Conservation (phyloP, 2,329 filamentous ascomycete genomes). For the Sarocladium oryzae region DNA sequence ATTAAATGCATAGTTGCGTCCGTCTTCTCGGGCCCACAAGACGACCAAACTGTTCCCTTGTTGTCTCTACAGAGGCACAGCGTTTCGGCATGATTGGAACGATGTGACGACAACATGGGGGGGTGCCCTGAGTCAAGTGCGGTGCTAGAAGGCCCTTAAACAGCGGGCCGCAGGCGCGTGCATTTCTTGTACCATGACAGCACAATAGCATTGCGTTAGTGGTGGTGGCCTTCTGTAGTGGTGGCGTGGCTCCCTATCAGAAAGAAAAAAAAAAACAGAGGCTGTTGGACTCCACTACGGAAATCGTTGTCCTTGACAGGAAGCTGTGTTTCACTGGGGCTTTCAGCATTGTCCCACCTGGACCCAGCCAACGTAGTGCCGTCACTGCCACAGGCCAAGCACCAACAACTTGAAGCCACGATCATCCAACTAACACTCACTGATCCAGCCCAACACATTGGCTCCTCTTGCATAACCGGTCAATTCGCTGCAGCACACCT, state of each 20-base stretch:
- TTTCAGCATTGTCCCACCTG: too few relatives aligned
- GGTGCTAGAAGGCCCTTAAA: conserved; percentile 4
- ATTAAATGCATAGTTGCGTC: too few relatives aligned
- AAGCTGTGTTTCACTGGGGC: too few relatives aligned
- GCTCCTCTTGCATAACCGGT: background rate
- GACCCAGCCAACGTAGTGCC: too few relatives aligned
- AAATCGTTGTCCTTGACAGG: conserved; percentile 10
- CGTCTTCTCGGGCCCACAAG: background rate
- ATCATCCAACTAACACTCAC: background rate
- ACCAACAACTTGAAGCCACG: conserved; percentile 7
- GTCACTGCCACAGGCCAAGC: background rate
- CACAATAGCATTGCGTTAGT: too few relatives aligned
- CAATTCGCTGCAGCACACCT: background rate
- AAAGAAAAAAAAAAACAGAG: conserved; percentile 1
- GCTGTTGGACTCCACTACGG: background rate
- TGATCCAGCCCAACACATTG: conserved; percentile 3
- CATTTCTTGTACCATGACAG: too few relatives aligned
- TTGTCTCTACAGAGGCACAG: background rate
- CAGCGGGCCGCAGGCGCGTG: background rate
- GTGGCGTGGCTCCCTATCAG: background rate
- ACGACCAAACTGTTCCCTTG: background rate
- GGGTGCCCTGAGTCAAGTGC: conserved; percentile 1
- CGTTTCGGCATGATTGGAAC: background rate
- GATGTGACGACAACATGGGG: background rate
- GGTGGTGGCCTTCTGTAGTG: background rate